Evolutionary conservation across 225 moss, liverwort and hornwort genomes (phyloP).

Genomic region (Bryoerythrophyllum caledonicum): DNA sequence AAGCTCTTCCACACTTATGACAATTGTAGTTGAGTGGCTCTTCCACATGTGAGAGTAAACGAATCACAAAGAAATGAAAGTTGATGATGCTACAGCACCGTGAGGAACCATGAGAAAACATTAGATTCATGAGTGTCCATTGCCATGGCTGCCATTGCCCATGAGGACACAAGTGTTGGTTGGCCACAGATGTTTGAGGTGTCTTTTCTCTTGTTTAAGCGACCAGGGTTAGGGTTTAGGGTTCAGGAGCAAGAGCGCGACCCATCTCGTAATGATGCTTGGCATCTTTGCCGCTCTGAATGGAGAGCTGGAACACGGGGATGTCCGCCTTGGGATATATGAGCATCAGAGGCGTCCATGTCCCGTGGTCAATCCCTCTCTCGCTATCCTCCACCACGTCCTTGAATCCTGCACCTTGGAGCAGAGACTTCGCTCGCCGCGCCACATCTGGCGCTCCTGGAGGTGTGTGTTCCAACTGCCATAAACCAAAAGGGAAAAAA

Average conservation of each 20-base stretch:
- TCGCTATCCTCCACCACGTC: neutral
- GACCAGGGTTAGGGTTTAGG: no score
- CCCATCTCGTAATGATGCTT: neutral
- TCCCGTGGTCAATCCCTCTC: neutral
- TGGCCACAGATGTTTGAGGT: no score
- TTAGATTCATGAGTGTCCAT: no score
- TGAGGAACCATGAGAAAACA: no score
- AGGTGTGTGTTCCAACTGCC: neutral
- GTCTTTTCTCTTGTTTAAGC: no score
- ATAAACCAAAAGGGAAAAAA: neutral
- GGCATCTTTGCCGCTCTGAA: neutral
- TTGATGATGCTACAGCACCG: no score
- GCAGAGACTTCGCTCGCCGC: neutral
- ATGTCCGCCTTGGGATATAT: conserved; percentile 2
- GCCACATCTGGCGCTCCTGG: neutral
- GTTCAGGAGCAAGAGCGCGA: neutral
- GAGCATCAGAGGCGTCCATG: neutral
- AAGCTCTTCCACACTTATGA: no score
- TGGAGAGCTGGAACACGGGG: neutral
- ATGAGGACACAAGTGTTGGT: no score
- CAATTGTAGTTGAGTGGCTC: no score
- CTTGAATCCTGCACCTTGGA: neutral
- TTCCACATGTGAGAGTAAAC: no score
- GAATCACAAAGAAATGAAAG: no score
- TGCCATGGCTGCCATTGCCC: no score